Evolutionary conservation across 441 rosid genomes (phyloP).

Genomic region (Adansonia grandidieri): DNA sequence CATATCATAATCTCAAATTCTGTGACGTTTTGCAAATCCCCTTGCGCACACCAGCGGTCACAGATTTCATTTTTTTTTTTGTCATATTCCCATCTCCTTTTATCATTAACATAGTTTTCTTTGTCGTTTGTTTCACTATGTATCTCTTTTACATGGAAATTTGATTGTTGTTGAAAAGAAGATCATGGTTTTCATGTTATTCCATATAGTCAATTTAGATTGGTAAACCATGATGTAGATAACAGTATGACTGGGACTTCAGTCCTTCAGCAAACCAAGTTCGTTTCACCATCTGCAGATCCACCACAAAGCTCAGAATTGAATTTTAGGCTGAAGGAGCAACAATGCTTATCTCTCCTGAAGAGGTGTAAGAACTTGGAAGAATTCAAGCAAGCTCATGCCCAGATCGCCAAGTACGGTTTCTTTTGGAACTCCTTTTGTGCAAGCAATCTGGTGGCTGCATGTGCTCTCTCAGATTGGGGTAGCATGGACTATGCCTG

Average conservation of each 20-base stretch:
- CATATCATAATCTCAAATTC: constrained; percentile 1
- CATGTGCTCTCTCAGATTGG: constrained; percentile 68
- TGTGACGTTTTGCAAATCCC: not conserved
- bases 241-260: constrained; percentile 48
- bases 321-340: constrained; percentile 48
- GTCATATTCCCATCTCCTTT: not conserved
- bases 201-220: constrained; percentile 13
- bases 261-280: constrained; percentile 42
- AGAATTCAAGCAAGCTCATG: constrained; percentile 71
- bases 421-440: constrained; percentile 55
- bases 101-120: not conserved
- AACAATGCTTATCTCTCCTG: constrained; percentile 57
- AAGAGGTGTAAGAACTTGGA: constrained; percentile 61
- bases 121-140: not conserved
- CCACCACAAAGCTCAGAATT: constrained; percentile 35
- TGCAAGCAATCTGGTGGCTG: constrained; percentile 56
- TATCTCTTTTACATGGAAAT: not conserved
- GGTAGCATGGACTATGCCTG: constrained; percentile 70
- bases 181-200: constrained; percentile 15
- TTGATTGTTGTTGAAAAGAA: not conserved
- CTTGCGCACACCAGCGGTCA: not conserved
- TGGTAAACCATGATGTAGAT: constrained; percentile 36
- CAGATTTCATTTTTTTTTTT: not conserved
- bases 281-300: constrained; percentile 32
- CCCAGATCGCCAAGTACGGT: constrained; percentile 62